Base-by-base conservation (phyloP, 2,329 filamentous ascomycete species). In the Furcasterigmium furcatum region DNA sequence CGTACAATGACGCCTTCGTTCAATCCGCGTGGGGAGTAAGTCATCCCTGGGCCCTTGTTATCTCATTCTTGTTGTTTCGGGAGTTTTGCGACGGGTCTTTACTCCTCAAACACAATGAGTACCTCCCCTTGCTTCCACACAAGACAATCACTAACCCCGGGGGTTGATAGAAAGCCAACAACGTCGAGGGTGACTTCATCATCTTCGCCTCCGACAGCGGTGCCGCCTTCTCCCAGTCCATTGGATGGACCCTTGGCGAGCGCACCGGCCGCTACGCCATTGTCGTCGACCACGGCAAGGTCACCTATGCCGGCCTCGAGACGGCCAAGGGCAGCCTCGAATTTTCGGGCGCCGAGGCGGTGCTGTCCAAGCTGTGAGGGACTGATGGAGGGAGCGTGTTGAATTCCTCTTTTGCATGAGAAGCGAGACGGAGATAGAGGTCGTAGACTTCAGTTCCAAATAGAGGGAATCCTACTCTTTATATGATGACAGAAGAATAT, bases 11-110 rank as follows among this genome's bases (percentile, higher is more conserved):
- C 70, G 74, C 84, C 53, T 95, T 77, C 63, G 90, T 95, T 66
- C 92, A 92, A 88, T 85, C 82, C 58, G 89, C 87, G 45, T 94
- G 88, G 88, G 86, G 83, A n/a, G n/a, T n/a, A n/a, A n/a, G n/a
- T n/a, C n/a, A n/a, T n/a, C n/a, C n/a, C n/a, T n/a, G n/a, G n/a
- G n/a, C n/a, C n/a, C n/a, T n/a, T n/a, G n/a, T n/a, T n/a, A n/a
- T n/a, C n/a, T n/a, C n/a, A n/a, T n/a, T n/a, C n/a, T n/a, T n/a
- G n/a, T n/a, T n/a, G n/a, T n/a, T n/a, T n/a, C n/a, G n/a, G n/a
- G n/a, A n/a, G n/a, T n/a, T n/a, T n/a, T n/a, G n/a, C n/a, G n/a
- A n/a, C n/a, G n/a, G n/a, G n/a, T n/a, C n/a, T n/a, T n/a, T n/a
- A n/a, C n/a, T n/a, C n/a, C n/a, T n/a, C n/a, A n/a, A n/a, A n/a